A percentile compares a stretch with the other conserved stretches of the same genome.
phyloP scores from a whole-genome alignment of 2,329 filamentous ascomycete genomes.

The Beauveria sp. region DNA sequence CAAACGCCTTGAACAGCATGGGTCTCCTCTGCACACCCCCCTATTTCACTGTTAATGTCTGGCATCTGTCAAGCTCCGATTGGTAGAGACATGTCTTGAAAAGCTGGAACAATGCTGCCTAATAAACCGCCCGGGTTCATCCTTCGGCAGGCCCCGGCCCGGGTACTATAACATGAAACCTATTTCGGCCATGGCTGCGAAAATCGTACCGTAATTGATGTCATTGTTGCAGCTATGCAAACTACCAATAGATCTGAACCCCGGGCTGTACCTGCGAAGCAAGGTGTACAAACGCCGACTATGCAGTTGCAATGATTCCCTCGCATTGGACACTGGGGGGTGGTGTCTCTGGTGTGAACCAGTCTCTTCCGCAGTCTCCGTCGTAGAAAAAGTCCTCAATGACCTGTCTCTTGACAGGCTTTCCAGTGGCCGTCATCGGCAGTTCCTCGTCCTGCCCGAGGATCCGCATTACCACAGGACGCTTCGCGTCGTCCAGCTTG shows the following conservation, averaged over 20 bases:
- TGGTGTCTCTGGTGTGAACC: neutral
- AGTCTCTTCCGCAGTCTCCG: neutral
- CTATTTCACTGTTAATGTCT: too few relatives aligned
- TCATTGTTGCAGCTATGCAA: neutral
- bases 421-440: slow-evolving; percentile 14
- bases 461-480: slow-evolving; percentile 14
- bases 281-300: neutral
- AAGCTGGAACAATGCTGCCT: neutral
- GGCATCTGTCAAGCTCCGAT: neutral
- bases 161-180: neutral
- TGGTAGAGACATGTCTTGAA: neutral
- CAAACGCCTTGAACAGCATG: neutral
- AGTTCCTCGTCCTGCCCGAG: slow-evolving; percentile 14
- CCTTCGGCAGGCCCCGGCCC: neutral
- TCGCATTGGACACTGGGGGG: neutral
- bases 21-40: too few relatives aligned
- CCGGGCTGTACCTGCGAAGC: neutral
- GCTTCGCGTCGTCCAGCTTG: slow-evolving; percentile 13
- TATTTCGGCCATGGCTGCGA: neutral
- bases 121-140: neutral
- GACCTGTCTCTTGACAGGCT: slow-evolving; percentile 13
- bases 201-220: neutral
- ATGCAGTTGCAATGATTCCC: neutral
- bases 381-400: slow-evolving; percentile 13
- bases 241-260: neutral